Percentiles rank a stretch among this genome's conserved stretches.
Conservation (phyloP, 176 grass and related monocot genomes). For the Carex myosuroides region DNA sequence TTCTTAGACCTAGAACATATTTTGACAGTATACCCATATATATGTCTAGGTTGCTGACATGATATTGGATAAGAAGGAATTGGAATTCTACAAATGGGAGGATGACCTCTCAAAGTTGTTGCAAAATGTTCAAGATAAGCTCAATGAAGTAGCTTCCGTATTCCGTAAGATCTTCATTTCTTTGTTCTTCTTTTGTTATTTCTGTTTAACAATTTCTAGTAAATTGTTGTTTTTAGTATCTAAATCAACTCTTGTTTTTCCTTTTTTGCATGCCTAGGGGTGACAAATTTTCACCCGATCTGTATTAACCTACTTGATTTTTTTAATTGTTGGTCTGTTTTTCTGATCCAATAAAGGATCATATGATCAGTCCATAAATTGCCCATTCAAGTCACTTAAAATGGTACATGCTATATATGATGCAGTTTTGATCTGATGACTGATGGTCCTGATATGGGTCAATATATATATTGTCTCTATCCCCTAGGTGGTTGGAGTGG, state of each 20-base stretch:
- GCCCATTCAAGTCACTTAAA: neutral
- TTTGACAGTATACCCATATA: neutral
- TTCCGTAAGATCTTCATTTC: constrained; percentile 31
- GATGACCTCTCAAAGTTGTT: constrained; percentile 63
- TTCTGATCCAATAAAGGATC: neutral
- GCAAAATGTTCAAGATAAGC: constrained; percentile 69
- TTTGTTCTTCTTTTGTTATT: neutral
- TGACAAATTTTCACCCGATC: neutral
- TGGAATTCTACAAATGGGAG: constrained; percentile 96
- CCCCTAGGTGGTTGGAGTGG: neutral
- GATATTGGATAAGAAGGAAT: constrained; percentile 84
- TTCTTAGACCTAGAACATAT: neutral
- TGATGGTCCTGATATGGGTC: neutral
- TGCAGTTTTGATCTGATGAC: neutral
- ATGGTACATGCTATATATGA: neutral
- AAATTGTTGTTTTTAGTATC: neutral
- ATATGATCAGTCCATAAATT: neutral
- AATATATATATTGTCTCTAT: neutral
- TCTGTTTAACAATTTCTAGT: neutral
- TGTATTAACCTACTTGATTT: neutral
- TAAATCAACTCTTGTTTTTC: neutral
- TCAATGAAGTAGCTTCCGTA: constrained; percentile 51
- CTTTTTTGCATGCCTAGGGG: neutral
- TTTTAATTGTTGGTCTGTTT: neutral
- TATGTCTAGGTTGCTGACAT: constrained; percentile 66